These are phyloP conservation scores for Fomes fomentarius DNA, from an alignment of 1,284 basidiomycete genomes.

Conservation along the genomic window DNA sequence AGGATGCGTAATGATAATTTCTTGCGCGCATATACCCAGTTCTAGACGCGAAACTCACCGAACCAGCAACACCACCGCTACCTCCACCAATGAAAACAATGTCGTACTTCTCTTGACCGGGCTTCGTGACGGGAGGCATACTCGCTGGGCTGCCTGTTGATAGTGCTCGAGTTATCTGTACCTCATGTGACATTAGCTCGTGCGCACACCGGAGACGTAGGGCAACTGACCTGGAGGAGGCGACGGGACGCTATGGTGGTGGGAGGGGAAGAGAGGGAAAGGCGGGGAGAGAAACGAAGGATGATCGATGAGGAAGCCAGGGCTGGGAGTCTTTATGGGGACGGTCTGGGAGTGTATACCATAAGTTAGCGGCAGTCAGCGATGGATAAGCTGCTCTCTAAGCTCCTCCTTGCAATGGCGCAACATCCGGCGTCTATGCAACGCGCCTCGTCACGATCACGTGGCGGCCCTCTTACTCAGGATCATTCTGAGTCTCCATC, in stretches of 20 bases:
- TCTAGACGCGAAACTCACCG: constrained; percentile 47
- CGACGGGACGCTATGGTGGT: constrained; percentile 23
- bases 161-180: constrained; percentile 55
- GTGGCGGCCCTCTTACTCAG: too few relatives aligned
- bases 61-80: constrained; percentile 80
- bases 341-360: constrained; percentile 1
- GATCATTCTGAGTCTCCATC: too few relatives aligned
- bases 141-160: constrained; percentile 37
- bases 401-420: constrained; percentile 5
- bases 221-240: constrained; percentile 19
- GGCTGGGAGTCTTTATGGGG: constrained; percentile 19
- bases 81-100: constrained; percentile 85
- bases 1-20: too few relatives aligned
- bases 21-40: background rate
- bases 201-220: background rate
- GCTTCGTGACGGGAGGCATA: constrained; percentile 74
- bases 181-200: background rate
- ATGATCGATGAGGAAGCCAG: constrained; percentile 25
- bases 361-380: background rate
- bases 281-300: constrained; percentile 9
- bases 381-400: constrained; percentile 5
- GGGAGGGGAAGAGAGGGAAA: constrained; percentile 6
- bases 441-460: too few relatives aligned
- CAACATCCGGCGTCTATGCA: constrained; percentile 2
- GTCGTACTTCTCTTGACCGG: constrained; percentile 72